A percentile compares a stretch with the other conserved stretches of the same genome.
These are phyloP conservation scores for Coemansia reversa DNA, from an alignment of 192 early-diverging fungal genomes.

Conservation along the genomic window DNA sequence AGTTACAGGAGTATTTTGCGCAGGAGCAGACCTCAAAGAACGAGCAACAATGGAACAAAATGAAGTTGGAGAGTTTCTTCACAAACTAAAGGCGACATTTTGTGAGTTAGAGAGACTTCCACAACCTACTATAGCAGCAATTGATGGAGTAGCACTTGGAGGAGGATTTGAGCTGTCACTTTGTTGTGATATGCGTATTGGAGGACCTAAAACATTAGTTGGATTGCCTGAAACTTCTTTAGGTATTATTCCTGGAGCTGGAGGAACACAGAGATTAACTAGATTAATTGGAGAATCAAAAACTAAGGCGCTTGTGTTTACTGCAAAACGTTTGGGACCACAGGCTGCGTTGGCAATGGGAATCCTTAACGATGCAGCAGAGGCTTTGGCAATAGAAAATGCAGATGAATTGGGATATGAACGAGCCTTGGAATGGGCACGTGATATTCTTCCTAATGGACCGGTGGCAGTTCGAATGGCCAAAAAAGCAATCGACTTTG, in stretches of 20 bases:
- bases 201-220: constrained; percentile 74
- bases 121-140: constrained; percentile 88
- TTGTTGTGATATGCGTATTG: constrained; percentile 85
- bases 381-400: constrained; percentile 28
- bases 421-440: constrained; percentile 77
- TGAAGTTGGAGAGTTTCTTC: constrained; percentile 83
- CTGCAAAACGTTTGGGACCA: constrained; percentile 67
- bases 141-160: constrained; percentile 92
- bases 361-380: constrained; percentile 67
- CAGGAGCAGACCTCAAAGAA: constrained; percentile 96
- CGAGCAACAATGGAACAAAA: constrained; percentile 71
- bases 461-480: constrained; percentile 90
- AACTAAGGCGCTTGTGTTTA: constrained; percentile 94
- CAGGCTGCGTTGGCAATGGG: constrained; percentile 66
- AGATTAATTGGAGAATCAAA: constrained; percentile 80
- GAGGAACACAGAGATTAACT: constrained; percentile 90
- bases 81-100: constrained; percentile 73
- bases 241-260: constrained; percentile 96
- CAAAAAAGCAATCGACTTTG: constrained; percentile 85
- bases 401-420: constrained; percentile 31
- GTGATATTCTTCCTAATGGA: constrained; percentile 74
- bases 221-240: constrained; percentile 91
- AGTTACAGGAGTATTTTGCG: constrained; percentile 86
- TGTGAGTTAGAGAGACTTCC: constrained; percentile 82
- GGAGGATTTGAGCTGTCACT: constrained; percentile 91